A percentile compares a stretch with the other conserved stretches of the same genome.
phyloP scores from a whole-genome alignment of 208 protist genomes.

The Borovskyia barvae region DNA sequence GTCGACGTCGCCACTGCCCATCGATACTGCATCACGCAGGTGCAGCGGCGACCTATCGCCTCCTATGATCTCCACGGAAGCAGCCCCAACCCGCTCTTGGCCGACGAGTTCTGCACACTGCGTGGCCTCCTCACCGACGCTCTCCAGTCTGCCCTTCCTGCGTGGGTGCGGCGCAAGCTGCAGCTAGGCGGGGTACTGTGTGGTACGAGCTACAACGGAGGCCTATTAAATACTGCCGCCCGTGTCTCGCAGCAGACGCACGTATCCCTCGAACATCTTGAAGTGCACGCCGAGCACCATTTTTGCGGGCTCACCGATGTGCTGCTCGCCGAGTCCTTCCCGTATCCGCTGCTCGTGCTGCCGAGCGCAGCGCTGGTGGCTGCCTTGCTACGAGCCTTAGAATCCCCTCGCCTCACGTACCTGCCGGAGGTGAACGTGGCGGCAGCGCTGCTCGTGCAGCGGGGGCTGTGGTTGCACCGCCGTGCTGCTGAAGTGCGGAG shows the following conservation, averaged over 20 bases:
- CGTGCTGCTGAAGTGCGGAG: slow-evolving; percentile 15
- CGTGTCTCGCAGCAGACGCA: slow-evolving; percentile 64
- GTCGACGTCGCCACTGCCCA: slow-evolving; percentile 54
- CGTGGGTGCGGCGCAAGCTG: slow-evolving; percentile 60
- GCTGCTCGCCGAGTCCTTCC: slow-evolving; percentile 66
- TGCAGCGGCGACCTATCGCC: slow-evolving; percentile 50
- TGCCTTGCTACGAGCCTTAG: slow-evolving; percentile 62
- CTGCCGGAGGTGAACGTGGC: slow-evolving; percentile 64
- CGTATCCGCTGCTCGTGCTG: slow-evolving; percentile 58
- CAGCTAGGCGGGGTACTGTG: slow-evolving; percentile 60
- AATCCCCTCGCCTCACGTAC: slow-evolving; percentile 64
- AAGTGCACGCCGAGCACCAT: slow-evolving; percentile 64
- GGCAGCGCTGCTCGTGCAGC: slow-evolving; percentile 62
- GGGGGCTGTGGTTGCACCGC: slow-evolving; percentile 55
- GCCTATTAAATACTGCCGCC: slow-evolving; percentile 75
- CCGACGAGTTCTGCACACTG: slow-evolving; percentile 54
- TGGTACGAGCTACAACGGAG: slow-evolving; percentile 71
- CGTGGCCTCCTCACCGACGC: slow-evolving; percentile 32
- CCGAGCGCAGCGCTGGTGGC: slow-evolving; percentile 52
- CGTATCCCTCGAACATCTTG: slow-evolving; percentile 66
- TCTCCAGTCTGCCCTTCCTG: slow-evolving; percentile 38
- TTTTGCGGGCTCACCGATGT: slow-evolving; percentile 86
- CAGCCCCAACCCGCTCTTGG: slow-evolving; percentile 79
- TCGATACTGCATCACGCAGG: slow-evolving; percentile 45
- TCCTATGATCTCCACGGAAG: slow-evolving; percentile 28